These are phyloP conservation scores for Rhodosporidiobolus sp. DNA, from an alignment of 768 basidiomycete genomes.

Conservation along the genomic window DNA sequence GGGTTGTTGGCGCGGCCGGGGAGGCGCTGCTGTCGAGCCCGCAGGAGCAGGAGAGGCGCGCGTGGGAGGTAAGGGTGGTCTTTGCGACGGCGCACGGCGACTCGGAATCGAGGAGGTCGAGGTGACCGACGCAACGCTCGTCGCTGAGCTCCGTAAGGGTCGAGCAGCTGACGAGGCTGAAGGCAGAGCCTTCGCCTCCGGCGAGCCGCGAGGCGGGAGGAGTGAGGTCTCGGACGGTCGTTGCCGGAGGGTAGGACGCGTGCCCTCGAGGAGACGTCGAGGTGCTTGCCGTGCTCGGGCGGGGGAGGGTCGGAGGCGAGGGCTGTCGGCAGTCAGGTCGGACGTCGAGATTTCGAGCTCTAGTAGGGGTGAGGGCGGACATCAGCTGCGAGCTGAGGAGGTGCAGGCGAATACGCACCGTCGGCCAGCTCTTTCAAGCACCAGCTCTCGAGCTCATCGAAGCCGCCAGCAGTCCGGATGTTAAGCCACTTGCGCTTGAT, in stretches of 20 bases:
- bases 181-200: too few relatives aligned
- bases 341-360: slow-evolving; percentile 73
- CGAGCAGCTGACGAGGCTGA: too few relatives aligned
- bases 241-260: not conserved
- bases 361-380: not conserved
- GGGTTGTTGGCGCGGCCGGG: too few relatives aligned
- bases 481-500: slow-evolving; percentile 73
- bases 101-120: too few relatives aligned
- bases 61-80: too few relatives aligned
- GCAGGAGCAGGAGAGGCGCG: too few relatives aligned
- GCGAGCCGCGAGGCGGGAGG: not conserved
- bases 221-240: not conserved
- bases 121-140: too few relatives aligned
- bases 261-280: slow-evolving; percentile 1
- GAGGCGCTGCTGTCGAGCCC: too few relatives aligned
- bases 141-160: too few relatives aligned
- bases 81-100: too few relatives aligned
- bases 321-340: slow-evolving; percentile 58
- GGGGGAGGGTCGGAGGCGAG: not conserved
- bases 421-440: slow-evolving; percentile 81
- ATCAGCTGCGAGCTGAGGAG: not conserved
- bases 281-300: slow-evolving; percentile 2
- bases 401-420: slow-evolving; percentile 56
- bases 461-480: slow-evolving; percentile 72
- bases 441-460: slow-evolving; percentile 79